phyloP scores from a whole-genome alignment of 2,329 filamentous ascomycete species.

The Neurospora sp. region DNA sequence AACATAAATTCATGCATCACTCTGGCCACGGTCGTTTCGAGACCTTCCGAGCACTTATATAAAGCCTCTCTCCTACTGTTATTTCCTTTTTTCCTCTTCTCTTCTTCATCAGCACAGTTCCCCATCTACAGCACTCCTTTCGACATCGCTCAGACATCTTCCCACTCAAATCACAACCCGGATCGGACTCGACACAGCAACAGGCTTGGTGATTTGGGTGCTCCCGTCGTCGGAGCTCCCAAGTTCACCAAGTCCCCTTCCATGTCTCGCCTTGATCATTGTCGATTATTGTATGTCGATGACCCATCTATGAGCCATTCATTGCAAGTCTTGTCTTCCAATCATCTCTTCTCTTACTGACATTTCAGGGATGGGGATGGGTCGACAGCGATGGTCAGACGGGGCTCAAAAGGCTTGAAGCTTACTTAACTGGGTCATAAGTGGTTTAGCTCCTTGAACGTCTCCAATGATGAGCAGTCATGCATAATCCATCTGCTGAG shows the following conservation, averaged over 20 bases:
- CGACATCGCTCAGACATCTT: background rate
- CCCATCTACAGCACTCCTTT: background rate
- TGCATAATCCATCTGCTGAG: background rate
- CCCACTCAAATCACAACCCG: background rate
- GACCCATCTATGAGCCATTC: no score
- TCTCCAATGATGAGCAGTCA: background rate
- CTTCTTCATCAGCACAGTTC: background rate
- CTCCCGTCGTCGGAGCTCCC: background rate
- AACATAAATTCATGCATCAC: no score
- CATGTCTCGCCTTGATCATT: background rate
- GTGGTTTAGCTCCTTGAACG: background rate
- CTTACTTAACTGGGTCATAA: background rate
- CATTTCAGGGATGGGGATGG: background rate
- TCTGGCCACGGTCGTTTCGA: no score
- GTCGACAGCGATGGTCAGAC: background rate
- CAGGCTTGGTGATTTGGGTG: background rate
- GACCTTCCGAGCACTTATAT: no score
- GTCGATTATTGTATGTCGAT: no score
- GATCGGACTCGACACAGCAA: background rate
- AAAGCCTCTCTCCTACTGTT: no score
- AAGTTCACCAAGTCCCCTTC: background rate
- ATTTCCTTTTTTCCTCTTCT: no score
- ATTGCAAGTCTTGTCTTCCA: background rate
- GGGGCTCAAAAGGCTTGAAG: background rate
- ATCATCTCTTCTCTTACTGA: background rate